These are phyloP conservation scores for Septoria petroselini DNA, from an alignment of 2,329 filamentous ascomycete species.

Conservation along the genomic window DNA sequence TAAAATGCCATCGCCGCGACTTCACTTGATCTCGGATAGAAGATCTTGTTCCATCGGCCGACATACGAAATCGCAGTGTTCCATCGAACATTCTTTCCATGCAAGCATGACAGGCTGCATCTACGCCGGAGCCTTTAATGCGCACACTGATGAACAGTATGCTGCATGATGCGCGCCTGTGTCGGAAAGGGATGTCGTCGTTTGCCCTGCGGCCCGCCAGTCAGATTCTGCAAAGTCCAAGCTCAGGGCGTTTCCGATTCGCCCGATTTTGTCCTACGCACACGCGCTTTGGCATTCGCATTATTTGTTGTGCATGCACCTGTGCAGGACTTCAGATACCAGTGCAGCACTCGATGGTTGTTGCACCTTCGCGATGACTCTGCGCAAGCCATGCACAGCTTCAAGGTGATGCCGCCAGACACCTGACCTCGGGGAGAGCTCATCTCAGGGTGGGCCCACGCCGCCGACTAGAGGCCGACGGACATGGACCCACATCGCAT, in stretches of 20 bases:
- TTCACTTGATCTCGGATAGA: not conserved
- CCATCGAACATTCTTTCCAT: not conserved
- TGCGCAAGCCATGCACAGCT: not conserved
- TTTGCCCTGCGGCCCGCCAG: conserved; percentile 21
- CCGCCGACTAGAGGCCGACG: conserved; percentile 10
- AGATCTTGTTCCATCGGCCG: conserved; percentile 6
- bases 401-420: not conserved
- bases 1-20: conserved; percentile 20
- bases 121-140: not conserved
- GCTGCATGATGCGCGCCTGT: conserved; percentile 12
- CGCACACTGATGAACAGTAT: not conserved
- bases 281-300: conserved; percentile 4
- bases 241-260: conserved; percentile 16
- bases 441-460: conserved; percentile 13
- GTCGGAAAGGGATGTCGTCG: conserved; percentile 17
- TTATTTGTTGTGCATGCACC: not conserved
- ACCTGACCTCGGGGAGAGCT: conserved; percentile 20
- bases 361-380: conserved; percentile 4
- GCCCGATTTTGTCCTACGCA: conserved; percentile 15
- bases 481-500: conserved; percentile 12
- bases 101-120: no score
- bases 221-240: conserved; percentile 24
- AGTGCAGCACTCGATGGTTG: not conserved
- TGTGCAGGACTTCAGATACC: not conserved
- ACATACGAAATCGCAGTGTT: not conserved